phyloP scores from a whole-genome alignment of 805 yeast genomes.

The Saccharomyces mikatae region DNA sequence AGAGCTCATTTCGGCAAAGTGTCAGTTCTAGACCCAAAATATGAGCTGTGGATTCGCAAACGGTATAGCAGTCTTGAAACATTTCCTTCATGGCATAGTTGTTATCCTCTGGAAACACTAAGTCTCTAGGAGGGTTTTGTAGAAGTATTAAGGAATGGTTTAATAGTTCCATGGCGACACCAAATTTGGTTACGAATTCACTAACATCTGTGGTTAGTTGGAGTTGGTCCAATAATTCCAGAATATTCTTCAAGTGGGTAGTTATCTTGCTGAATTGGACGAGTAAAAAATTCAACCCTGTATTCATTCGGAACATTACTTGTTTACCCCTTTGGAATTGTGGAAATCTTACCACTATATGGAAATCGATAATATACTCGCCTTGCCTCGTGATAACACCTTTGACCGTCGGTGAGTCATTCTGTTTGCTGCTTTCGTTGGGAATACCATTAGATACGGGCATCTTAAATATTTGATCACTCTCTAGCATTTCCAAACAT shows the following conservation, averaged over 20 bases:
- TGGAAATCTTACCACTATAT: constrained; percentile 33
- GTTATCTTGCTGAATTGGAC: constrained; percentile 15
- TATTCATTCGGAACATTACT: constrained; percentile 32
- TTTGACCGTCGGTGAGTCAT: constrained; percentile 32
- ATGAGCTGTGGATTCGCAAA: constrained; percentile 29
- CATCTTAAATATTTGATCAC: constrained; percentile 40
- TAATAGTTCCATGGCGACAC: constrained; percentile 14
- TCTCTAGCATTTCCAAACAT: constrained; percentile 35
- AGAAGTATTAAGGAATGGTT: constrained; percentile 23
- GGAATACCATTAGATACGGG: constrained; percentile 36
- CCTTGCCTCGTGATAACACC: constrained; percentile 55
- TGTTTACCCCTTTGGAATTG: constrained; percentile 35
- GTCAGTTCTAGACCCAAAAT: constrained; percentile 47
- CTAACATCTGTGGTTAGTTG: constrained; percentile 34
- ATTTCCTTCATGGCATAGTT: constrained; percentile 40
- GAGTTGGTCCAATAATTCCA: constrained; percentile 36
- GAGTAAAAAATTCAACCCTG: constrained; percentile 38
- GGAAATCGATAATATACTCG: constrained; percentile 42
- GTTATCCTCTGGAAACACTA: constrained; percentile 52
- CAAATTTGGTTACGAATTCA: constrained; percentile 19
- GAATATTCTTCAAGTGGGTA: constrained; percentile 5
- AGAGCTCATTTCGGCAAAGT: constrained; percentile 53
- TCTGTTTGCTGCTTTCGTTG: constrained; percentile 2
- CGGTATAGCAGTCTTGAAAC: constrained; percentile 30
- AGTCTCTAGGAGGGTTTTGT: constrained; percentile 44